These are phyloP conservation scores for Acanthamoeba healyi DNA, from an alignment of 208 protist species.

Conservation along the genomic window DNA sequence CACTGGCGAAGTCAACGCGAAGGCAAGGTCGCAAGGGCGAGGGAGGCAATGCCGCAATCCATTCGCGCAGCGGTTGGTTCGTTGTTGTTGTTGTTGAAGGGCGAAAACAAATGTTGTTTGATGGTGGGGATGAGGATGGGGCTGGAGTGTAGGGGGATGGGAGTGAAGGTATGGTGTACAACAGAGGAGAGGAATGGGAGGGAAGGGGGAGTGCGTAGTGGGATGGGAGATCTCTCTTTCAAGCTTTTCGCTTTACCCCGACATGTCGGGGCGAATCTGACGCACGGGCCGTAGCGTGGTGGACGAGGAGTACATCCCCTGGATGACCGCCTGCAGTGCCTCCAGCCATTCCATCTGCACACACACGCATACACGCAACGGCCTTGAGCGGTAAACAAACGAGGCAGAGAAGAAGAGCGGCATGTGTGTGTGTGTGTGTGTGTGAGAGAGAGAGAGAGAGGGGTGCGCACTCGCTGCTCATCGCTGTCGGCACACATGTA, in stretches of 20 bases:
- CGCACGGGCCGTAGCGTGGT: background rate
- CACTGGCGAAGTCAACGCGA: no score
- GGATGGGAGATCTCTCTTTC: background rate
- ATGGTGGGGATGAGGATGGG: no score
- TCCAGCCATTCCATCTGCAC: background rate
- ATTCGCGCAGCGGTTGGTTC: no score
- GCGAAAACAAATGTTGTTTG: background rate
- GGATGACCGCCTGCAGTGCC: conserved; percentile 1
- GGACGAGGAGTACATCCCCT: background rate
- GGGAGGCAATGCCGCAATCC: no score
- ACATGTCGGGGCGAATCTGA: background rate
- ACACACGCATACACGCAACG: no score
- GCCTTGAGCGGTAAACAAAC: no score
- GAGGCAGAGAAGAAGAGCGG: no score
- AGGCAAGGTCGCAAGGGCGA: no score
- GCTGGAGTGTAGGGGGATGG: no score
- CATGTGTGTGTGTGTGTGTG: no score
- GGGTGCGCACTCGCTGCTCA: background rate
- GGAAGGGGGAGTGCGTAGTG: background rate
- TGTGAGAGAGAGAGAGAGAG: background rate
- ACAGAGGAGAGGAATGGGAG: background rate
- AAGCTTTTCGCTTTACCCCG: background rate
- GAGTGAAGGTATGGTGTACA: background rate
- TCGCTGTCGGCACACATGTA: conserved; percentile 34
- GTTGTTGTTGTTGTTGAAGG: background rate